phyloP scores from a whole-genome alignment of 345 rosid species.

The Schrenkiella parvula region DNA sequence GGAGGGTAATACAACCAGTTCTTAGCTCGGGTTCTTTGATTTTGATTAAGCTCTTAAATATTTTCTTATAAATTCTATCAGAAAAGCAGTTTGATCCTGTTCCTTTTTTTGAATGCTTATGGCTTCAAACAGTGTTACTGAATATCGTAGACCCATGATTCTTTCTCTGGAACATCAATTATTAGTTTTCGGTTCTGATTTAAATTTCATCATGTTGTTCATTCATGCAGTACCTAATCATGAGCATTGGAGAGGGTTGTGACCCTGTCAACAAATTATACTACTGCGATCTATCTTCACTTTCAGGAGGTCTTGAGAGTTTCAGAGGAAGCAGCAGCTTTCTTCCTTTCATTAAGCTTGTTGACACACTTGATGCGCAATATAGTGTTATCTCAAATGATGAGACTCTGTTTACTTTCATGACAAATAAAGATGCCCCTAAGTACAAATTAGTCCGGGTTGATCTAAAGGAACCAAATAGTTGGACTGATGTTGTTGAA shows the following conservation, averaged over 20 bases:
- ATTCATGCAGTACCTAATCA: constrained; percentile 63
- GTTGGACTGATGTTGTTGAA: constrained; percentile 69
- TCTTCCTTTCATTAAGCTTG: constrained; percentile 72
- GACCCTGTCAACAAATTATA: constrained; percentile 87
- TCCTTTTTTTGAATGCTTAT: not conserved
- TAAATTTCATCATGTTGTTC: not conserved
- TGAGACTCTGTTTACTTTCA: constrained; percentile 65
- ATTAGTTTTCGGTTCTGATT: not conserved
- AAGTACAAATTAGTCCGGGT: constrained; percentile 79
- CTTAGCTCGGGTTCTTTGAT: not conserved
- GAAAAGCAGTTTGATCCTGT: not conserved
- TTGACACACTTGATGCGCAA: constrained; percentile 65
- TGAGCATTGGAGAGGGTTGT: constrained; percentile 52
- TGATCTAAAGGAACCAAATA: constrained; percentile 67
- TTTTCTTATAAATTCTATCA: not conserved
- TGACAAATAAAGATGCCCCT: constrained; percentile 81
- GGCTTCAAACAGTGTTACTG: not conserved
- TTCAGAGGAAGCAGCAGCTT: constrained; percentile 44
- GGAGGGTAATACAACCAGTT: constrained; percentile 49
- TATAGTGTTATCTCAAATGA: constrained; percentile 74
- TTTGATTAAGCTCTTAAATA: not conserved
- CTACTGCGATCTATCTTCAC: constrained; percentile 64
- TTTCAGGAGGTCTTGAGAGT: constrained; percentile 66
- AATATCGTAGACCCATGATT: not conserved
- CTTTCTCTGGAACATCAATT: not conserved